Conservation (phyloP, 768 basidiomycete genomes). For the Butyriboletus loyo region DNA sequence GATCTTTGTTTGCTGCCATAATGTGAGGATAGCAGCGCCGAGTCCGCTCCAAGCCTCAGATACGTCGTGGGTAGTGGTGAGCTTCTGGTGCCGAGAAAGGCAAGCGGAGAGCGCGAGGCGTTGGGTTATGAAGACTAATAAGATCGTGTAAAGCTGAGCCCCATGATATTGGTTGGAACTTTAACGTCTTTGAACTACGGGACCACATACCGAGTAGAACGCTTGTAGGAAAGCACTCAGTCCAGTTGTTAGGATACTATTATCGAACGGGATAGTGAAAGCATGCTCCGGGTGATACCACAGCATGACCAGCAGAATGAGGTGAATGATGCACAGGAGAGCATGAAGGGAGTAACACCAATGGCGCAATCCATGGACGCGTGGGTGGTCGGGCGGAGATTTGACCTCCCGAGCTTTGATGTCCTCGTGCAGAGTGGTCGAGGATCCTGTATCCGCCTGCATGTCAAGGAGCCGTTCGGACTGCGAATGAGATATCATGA, state of each 20-base stretch:
- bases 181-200: neutral
- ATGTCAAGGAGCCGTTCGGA: neutral
- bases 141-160: neutral
- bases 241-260: neutral
- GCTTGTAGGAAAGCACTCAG: neutral
- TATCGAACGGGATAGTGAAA: neutral
- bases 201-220: neutral
- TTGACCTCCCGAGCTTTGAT: neutral
- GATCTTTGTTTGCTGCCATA: neutral
- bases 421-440: neutral
- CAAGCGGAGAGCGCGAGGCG: neutral
- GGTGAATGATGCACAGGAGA: neutral
- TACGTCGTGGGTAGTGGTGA: neutral
- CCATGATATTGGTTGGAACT: neutral
- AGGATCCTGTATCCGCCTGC: neutral
- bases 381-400: neutral
- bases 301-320: neutral
- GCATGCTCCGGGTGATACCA: neutral
- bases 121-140: neutral
- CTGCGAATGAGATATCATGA: neutral
- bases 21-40: neutral
- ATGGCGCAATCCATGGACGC: neutral
- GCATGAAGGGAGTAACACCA: neutral
- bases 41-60: neutral
- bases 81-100: neutral